phyloP scores from a whole-genome alignment of 78 protist species.

The Isochrysis galbana region DNA sequence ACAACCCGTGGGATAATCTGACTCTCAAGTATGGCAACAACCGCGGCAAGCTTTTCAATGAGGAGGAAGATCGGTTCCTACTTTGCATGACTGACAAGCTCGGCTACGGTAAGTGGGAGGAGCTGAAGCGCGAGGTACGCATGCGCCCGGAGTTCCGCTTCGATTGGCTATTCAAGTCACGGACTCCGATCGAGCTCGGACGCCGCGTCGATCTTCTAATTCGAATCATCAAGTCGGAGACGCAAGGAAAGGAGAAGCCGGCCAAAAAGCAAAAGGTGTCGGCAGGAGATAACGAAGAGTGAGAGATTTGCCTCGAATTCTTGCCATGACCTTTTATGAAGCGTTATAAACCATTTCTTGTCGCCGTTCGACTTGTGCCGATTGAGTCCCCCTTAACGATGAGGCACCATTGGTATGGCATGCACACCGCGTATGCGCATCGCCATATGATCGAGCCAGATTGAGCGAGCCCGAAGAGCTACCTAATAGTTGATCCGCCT shows the following conservation, averaged over 20 bases:
- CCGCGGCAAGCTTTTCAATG: conserved; percentile 62
- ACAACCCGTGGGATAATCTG: conserved; percentile 65
- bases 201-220: conserved; percentile 23
- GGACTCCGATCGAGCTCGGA: conserved; percentile 16
- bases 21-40: conserved; percentile 54
- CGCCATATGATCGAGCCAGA: no score
- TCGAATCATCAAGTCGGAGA: neutral
- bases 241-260: neutral
- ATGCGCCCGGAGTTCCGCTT: neutral
- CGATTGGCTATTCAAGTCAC: conserved; percentile 20
- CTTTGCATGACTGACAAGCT: conserved; percentile 62
- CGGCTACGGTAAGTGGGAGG: conserved; percentile 68
- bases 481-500: no score
- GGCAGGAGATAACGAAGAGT: neutral
- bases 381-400: no score
- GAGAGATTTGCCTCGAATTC: no score
- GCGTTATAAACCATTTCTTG: no score
- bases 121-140: conserved; percentile 25
- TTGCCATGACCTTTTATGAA: no score
- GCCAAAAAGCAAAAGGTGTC: neutral
- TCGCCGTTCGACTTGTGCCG: no score
- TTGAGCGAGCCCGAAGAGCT: no score
- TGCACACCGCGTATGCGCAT: no score
- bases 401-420: no score
- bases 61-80: conserved; percentile 75